Evolutionary conservation across 1,284 basidiomycete species (phyloP).

Genomic region (Mrakiaceae sp.): DNA sequence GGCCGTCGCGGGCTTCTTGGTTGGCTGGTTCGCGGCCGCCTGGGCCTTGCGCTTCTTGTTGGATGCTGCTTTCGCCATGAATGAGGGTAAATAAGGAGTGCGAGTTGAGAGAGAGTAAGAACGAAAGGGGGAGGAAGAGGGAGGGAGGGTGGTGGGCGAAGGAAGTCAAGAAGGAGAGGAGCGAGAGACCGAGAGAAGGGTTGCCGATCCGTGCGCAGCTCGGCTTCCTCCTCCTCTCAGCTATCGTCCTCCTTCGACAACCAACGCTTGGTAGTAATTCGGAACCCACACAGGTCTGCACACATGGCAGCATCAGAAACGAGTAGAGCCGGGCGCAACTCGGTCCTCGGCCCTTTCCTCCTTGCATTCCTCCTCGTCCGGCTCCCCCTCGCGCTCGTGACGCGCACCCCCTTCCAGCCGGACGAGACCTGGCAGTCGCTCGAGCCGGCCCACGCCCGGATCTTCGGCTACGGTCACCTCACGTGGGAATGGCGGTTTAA

Average conservation of each 20-base stretch:
- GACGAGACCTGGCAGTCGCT: conserved; percentile 95
- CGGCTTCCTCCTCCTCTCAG: too few relatives aligned
- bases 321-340: too few relatives aligned
- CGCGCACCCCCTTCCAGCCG: conserved; percentile 86
- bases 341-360: neutral
- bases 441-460: conserved; percentile 77
- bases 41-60: conserved; percentile 11
- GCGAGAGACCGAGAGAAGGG: too few relatives aligned
- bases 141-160: neutral
- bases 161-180: too few relatives aligned
- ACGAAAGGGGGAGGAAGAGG: neutral
- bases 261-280: too few relatives aligned
- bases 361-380: conserved; percentile 11
- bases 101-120: neutral
- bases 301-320: too few relatives aligned
- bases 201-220: too few relatives aligned
- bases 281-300: too few relatives aligned
- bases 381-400: conserved; percentile 41
- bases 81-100: neutral
- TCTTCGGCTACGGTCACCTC: conserved; percentile 68
- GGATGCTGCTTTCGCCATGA: conserved; percentile 6
- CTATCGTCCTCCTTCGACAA: too few relatives aligned
- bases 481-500: conserved; percentile 86
- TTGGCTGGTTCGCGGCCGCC: neutral
- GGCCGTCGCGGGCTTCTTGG: neutral